These are phyloP conservation scores for Ustilago cynodontis DNA, from an alignment of 1,284 basidiomycete species.

Conservation along the genomic window DNA sequence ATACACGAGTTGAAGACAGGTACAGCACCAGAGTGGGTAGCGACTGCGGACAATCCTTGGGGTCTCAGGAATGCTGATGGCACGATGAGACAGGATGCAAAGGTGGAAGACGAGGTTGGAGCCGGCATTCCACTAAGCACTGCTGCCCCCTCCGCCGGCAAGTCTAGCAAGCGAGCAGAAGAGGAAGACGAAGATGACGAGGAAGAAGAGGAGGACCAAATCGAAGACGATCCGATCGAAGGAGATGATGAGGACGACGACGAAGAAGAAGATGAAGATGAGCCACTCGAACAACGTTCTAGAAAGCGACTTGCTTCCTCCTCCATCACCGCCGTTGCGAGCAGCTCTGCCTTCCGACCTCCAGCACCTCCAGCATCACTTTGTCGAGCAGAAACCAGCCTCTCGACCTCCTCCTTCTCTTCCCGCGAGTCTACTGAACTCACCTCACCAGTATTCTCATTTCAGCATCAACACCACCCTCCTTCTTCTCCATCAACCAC, in stretches of 20 bases:
- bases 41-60: slow-evolving; percentile 50
- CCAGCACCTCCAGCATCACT: slow-evolving; percentile 6
- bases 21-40: slow-evolving; percentile 21
- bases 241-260: slow-evolving; percentile 28
- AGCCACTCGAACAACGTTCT: slow-evolving; percentile 30
- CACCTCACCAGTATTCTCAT: slow-evolving; percentile 34
- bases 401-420: slow-evolving; percentile 38
- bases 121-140: slow-evolving; percentile 7
- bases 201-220: slow-evolving; percentile 38
- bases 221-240: slow-evolving; percentile 28
- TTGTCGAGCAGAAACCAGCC: slow-evolving; percentile 17
- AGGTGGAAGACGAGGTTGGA: slow-evolving; percentile 41
- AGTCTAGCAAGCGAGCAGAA: not conserved
- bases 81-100: slow-evolving; percentile 33
- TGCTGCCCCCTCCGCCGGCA: not conserved
- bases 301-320: slow-evolving; percentile 37
- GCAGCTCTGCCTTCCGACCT: not conserved
- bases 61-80: slow-evolving; percentile 35
- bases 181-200: slow-evolving; percentile 15
- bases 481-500: slow-evolving; percentile 14
- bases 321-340: not conserved
- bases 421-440: slow-evolving; percentile 21
- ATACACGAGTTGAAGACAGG: slow-evolving; percentile 60
- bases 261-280: slow-evolving; percentile 43
- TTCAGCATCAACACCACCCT: no score